phyloP scores from a whole-genome alignment of 1,139 yeast species.

The Sugiyamaella pinicola region DNA sequence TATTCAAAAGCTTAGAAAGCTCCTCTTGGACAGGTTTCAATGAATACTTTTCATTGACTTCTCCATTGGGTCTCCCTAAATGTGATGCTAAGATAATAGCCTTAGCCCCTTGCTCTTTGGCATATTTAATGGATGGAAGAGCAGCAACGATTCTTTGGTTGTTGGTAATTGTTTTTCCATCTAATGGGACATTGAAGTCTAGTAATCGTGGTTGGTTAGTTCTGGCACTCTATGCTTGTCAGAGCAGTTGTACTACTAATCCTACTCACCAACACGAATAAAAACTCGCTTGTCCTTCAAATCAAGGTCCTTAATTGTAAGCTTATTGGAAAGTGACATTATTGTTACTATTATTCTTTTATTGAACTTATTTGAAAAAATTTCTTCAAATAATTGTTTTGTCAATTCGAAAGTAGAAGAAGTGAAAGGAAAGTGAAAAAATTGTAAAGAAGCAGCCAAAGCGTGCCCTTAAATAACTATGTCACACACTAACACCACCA shows the following conservation, averaged over 20 bases:
- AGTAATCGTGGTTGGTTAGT: background rate
- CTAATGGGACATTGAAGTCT: slow-evolving; percentile 94
- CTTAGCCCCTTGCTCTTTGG: slow-evolving; percentile 84
- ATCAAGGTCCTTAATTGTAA: slow-evolving; percentile 86
- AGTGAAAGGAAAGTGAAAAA: background rate
- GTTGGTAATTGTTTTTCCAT: slow-evolving; percentile 94
- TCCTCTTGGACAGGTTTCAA: slow-evolving; percentile 90
- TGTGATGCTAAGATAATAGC: slow-evolving; percentile 90
- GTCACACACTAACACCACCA: too few species aligned
- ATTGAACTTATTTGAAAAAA: background rate
- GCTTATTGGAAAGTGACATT: slow-evolving; percentile 90
- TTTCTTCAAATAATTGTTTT: background rate
- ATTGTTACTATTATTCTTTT: slow-evolving; percentile 35
- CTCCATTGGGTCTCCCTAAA: slow-evolving; percentile 98
- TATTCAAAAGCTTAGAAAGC: slow-evolving; percentile 69
- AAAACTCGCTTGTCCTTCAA: slow-evolving; percentile 88
- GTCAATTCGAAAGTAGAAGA: background rate
- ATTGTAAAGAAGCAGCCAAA: background rate
- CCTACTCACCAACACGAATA: slow-evolving; percentile 70
- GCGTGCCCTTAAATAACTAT: background rate
- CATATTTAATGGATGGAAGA: slow-evolving; percentile 92
- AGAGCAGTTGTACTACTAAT: background rate
- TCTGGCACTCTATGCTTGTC: background rate
- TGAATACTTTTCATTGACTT: slow-evolving; percentile 77
- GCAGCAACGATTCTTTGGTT: slow-evolving; percentile 99